Percentiles rank a stretch among this genome's conserved stretches.
These are phyloP conservation scores for Gracilaria vermiculophylla DNA, from an alignment of 23 red algal species.

Conservation along the genomic window DNA sequence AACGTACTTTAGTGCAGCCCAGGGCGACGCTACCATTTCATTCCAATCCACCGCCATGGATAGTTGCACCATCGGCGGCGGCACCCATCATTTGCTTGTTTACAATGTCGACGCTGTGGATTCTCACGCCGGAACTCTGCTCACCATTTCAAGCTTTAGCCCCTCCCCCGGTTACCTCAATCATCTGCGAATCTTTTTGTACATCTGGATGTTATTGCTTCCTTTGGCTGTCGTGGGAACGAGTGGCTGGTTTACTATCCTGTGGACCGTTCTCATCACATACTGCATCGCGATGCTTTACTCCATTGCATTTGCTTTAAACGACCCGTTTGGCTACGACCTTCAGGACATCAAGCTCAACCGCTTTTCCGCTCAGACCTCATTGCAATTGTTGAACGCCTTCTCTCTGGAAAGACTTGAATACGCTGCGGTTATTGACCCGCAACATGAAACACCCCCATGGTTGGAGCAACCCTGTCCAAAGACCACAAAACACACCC, in stretches of 20 bases:
- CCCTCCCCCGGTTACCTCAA: conserved; percentile 27
- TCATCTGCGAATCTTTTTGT: conserved; percentile 45
- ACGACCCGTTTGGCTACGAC: conserved; percentile 45
- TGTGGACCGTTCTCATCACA: conserved; percentile 35
- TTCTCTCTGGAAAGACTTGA: neutral
- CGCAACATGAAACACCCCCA: neutral
- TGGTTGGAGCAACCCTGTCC: conserved; percentile 26
- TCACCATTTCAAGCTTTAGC: conserved; percentile 8
- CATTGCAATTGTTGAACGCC: neutral
- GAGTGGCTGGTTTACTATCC: conserved; percentile 50
- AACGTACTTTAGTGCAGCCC: conserved; percentile 15
- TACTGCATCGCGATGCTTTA: conserved; percentile 42
- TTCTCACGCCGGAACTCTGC: neutral
- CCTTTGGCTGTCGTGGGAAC: conserved; percentile 32
- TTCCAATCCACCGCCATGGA: neutral
- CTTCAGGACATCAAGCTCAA: conserved; percentile 60
- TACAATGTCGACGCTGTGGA: conserved; percentile 14
- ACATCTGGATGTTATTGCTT: conserved; percentile 61
- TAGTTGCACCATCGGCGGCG: neutral
- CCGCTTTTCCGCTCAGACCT: conserved; percentile 15
- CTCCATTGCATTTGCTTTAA: conserved; percentile 7
- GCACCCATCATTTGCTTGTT: neutral
- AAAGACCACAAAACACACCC: no score
- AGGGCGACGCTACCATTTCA: conserved; percentile 2
- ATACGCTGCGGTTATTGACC: neutral